These are phyloP conservation scores for Diaporthe vaccinii DNA, from an alignment of 2,329 filamentous ascomycete species.

Conservation along the genomic window DNA sequence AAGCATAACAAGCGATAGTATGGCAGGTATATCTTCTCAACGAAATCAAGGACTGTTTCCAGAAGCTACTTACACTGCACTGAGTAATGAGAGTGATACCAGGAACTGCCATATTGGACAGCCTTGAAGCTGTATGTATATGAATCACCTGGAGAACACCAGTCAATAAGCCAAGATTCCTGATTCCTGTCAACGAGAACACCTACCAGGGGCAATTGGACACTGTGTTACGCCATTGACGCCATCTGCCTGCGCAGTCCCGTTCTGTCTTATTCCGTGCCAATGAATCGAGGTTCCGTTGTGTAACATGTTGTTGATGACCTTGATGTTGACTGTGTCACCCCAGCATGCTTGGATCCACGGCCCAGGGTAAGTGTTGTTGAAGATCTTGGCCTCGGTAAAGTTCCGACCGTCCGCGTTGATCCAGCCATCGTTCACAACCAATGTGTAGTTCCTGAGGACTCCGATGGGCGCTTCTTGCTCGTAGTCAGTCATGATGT, in stretches of 20 bases:
- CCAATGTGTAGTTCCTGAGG: constrained; percentile 23
- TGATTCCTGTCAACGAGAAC: no score
- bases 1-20: not conserved
- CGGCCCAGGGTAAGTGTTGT: constrained; percentile 72
- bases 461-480: constrained; percentile 9
- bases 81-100: constrained; percentile 59
- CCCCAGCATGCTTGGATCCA: constrained; percentile 72
- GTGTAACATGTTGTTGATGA: constrained; percentile 69
- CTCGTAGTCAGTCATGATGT: constrained; percentile 35
- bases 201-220: constrained; percentile 64
- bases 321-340: constrained; percentile 72
- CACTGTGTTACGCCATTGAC: constrained; percentile 72
- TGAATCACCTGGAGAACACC: constrained; percentile 50
- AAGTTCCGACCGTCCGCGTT: constrained; percentile 31
- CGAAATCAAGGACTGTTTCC: no score
- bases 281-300: constrained; percentile 76
- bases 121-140: constrained; percentile 75
- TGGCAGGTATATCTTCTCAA: not conserved
- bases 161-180: not conserved
- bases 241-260: constrained; percentile 76
- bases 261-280: constrained; percentile 76
- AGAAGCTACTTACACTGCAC: constrained; percentile 56
- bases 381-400: constrained; percentile 52
- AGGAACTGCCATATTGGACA: constrained; percentile 52
- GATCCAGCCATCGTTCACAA: constrained; percentile 27